phyloP scores from a whole-genome alignment of 306 rosid genomes.

The Dryas drummondii region DNA sequence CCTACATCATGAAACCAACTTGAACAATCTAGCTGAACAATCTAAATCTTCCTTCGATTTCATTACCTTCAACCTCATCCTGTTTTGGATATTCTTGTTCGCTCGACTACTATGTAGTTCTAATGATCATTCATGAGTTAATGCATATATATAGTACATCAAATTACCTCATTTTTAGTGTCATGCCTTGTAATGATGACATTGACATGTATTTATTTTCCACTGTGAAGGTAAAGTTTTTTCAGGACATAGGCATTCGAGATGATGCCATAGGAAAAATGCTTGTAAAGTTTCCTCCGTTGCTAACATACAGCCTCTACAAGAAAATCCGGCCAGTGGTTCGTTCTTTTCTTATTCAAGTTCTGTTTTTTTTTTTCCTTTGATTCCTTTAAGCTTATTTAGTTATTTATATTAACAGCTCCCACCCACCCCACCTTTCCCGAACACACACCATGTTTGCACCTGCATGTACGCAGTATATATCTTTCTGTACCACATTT shows the following conservation, averaged over 20 bases:
- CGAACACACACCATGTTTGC: background rate
- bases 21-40: constrained; percentile 17
- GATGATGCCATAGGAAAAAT: constrained; percentile 83
- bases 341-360: constrained; percentile 39
- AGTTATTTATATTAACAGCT: constrained; percentile 13
- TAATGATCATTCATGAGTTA: background rate
- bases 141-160: background rate
- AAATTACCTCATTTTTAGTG: too few relatives aligned
- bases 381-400: background rate
- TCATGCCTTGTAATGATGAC: constrained; percentile 17
- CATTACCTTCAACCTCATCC: background rate
- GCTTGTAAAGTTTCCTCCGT: constrained; percentile 87
- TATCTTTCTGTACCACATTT: background rate
- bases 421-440: background rate
- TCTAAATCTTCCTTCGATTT: constrained; percentile 13
- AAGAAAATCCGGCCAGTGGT: constrained; percentile 95
- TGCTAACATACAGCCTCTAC: constrained; percentile 79
- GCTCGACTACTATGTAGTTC: constrained; percentile 6
- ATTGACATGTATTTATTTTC: constrained; percentile 25
- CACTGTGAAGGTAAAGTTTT: constrained; percentile 64
- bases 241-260: constrained; percentile 70
- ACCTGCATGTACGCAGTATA: background rate
- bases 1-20: background rate
- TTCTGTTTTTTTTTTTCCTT: constrained; percentile 17
- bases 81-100: constrained; percentile 18